phyloP scores from a whole-genome alignment of 1,284 basidiomycete genomes.

The Tilletia walkeri region DNA sequence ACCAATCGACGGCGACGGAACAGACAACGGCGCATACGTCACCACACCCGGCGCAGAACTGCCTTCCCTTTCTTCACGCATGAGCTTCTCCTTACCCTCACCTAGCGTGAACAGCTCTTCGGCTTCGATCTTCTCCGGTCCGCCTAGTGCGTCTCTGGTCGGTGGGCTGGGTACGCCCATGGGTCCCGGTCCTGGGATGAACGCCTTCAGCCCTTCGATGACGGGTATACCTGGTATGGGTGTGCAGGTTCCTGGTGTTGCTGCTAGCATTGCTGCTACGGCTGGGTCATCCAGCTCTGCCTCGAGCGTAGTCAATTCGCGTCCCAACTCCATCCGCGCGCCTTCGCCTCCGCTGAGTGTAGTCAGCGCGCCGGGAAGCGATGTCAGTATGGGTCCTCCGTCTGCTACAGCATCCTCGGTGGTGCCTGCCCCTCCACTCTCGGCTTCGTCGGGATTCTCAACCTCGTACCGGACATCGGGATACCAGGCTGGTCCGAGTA shows the following conservation, averaged over 20 bases:
- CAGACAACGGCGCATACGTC: conserved; percentile 7
- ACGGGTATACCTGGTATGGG: neutral
- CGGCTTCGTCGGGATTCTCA: neutral
- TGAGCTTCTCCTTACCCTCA: neutral
- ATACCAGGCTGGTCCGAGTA: conserved; percentile 28
- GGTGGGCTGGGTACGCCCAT: conserved; percentile 1
- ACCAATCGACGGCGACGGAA: conserved; percentile 24
- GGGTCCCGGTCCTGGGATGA: neutral
- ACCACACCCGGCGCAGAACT: neutral
- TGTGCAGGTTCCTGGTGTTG: neutral
- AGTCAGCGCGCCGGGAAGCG: conserved; percentile 3
- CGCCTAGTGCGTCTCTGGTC: neutral
- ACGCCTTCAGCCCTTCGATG: neutral
- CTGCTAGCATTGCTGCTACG: conserved; percentile 21
- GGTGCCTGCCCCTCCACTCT: neutral
- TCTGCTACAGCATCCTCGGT: conserved; percentile 11
- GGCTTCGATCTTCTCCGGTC: neutral
- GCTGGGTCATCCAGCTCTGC: conserved; percentile 22
- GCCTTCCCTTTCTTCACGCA: neutral
- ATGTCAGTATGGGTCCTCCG: conserved; percentile 11
- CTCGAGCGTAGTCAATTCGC: conserved; percentile 14
- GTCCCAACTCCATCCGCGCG: conserved; percentile 9
- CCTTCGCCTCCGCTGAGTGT: conserved; percentile 1
- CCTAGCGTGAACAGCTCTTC: conserved; percentile 1
- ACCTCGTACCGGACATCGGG: neutral